These are phyloP conservation scores for Penstemon eatonii DNA, from an alignment of 257 asterid species.

Conservation along the genomic window DNA sequence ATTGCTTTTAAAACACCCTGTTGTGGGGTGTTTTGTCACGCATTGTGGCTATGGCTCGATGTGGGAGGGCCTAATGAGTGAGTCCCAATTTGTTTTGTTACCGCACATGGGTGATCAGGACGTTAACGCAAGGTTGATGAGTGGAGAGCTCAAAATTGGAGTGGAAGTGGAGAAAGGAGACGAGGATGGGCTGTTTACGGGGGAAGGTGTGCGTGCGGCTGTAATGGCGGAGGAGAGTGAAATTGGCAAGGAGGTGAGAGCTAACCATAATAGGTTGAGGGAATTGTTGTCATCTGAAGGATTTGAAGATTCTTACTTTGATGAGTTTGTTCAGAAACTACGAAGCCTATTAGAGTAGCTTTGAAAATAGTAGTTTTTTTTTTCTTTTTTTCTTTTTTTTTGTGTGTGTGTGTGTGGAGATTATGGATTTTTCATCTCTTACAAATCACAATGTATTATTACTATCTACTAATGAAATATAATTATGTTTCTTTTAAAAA, in stretches of 20 bases:
- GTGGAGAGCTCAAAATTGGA: constrained; percentile 36
- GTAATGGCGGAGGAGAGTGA: constrained; percentile 28
- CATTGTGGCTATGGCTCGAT: constrained; percentile 49
- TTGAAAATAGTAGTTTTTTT: too few species aligned
- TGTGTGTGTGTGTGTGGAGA: too few species aligned
- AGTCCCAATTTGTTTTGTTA: constrained; percentile 38
- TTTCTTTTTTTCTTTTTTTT: too few species aligned
- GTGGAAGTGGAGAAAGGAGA: constrained; percentile 53
- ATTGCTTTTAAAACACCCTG: constrained; percentile 34
- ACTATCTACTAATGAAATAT: too few species aligned
- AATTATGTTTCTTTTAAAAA: too few species aligned
- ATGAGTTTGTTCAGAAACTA: constrained; percentile 30
- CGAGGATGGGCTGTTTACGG: constrained; percentile 44
- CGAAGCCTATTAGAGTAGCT: constrained; percentile 5
- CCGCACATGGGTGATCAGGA: constrained; percentile 38
- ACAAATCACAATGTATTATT: too few species aligned
- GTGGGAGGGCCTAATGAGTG: constrained; percentile 42
- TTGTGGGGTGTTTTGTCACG: constrained; percentile 48
- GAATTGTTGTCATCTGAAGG: constrained; percentile 20
- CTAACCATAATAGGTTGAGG: constrained; percentile 37
- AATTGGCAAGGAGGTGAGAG: constrained; percentile 34
- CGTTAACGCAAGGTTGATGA: constrained; percentile 38
- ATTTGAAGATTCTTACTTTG: constrained; percentile 28
- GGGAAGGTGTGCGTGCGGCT: constrained; percentile 36
- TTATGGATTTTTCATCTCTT: too few species aligned